phyloP scores from a whole-genome alignment of 2,329 filamentous ascomycete genomes.

The Cladobotryum protrusum region DNA sequence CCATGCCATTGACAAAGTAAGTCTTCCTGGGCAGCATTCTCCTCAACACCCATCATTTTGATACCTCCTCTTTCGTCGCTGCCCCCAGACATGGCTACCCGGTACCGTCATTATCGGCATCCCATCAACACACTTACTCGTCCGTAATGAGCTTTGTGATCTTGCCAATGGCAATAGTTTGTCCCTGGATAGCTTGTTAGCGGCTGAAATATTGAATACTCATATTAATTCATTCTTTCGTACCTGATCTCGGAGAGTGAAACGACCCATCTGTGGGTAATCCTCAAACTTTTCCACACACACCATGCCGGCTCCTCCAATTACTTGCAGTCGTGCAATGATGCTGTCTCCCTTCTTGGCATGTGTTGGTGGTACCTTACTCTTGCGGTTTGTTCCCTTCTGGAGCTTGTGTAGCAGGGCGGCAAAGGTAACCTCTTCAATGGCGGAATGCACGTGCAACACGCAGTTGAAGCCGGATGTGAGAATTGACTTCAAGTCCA shows the following conservation, averaged over 20 bases:
- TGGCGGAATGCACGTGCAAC: conserved; percentile 91
- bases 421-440: conserved; percentile 92
- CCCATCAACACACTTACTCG: not conserved
- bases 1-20: not conserved
- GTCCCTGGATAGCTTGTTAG: conserved; percentile 54
- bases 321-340: conserved; percentile 86
- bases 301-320: conserved; percentile 75
- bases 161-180: conserved; percentile 99
- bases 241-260: conserved; percentile 85
- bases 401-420: conserved; percentile 88
- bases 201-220: not conserved
- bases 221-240: conserved; percentile 15
- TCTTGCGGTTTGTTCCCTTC: conserved; percentile 89
- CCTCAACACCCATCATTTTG: not conserved
- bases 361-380: conserved; percentile 87
- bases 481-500: conserved; percentile 91
- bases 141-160: conserved; percentile 74
- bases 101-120: not conserved
- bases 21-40: not conserved
- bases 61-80: not conserved
- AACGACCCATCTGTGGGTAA: conserved; percentile 88
- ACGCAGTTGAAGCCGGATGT: conserved; percentile 97
- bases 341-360: conserved; percentile 77
- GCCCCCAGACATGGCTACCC: not conserved
- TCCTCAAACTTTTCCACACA: conserved; percentile 95